A percentile compares a stretch with the other conserved stretches of the same genome.
These are phyloP conservation scores for Macadamia tetraphylla DNA, from an alignment of 164 flowering plant genomes.

Conservation along the genomic window DNA sequence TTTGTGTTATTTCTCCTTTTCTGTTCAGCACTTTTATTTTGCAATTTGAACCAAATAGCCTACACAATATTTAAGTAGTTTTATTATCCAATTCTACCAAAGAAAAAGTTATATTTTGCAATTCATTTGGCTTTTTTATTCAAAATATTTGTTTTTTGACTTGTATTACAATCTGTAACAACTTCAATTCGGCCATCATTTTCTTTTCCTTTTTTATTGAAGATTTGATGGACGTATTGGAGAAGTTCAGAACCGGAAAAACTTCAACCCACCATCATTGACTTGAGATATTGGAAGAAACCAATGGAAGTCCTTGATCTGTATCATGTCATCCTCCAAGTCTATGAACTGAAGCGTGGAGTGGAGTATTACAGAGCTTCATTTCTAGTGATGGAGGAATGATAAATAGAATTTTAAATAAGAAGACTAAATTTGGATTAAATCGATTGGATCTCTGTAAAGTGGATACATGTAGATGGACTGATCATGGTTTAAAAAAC, in stretches of 20 bases:
- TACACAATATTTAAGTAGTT: too few species aligned
- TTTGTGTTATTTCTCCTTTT: too few species aligned
- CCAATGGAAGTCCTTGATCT: slow-evolving; percentile 87
- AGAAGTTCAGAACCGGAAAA: slow-evolving; percentile 37
- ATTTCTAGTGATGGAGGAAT: slow-evolving; percentile 50
- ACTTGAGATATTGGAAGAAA: slow-evolving; percentile 90
- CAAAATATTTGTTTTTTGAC: too few species aligned
- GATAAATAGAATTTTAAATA: slow-evolving; percentile 20
- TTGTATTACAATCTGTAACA: not conserved
- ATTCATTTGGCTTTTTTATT: not conserved
- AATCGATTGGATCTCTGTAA: slow-evolving; percentile 49
- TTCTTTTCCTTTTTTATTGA: not conserved
- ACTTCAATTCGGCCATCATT: not conserved
- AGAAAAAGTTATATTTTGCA: not conserved
- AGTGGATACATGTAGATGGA: slow-evolving; percentile 69
- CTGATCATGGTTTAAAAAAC: slow-evolving; percentile 32
- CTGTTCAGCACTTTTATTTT: too few species aligned
- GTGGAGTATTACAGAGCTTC: slow-evolving; percentile 77
- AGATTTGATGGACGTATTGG: slow-evolving; percentile 68
- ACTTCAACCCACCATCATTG: slow-evolving; percentile 40
- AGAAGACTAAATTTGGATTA: slow-evolving; percentile 49
- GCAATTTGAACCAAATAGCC: too few species aligned
- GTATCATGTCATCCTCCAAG: slow-evolving; percentile 68
- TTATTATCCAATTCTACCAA: too few species aligned
- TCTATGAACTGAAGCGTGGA: slow-evolving; percentile 66